phyloP scores from a whole-genome alignment of 495 filamentous ascomycete species.

The Tetracladium marchalianum region DNA sequence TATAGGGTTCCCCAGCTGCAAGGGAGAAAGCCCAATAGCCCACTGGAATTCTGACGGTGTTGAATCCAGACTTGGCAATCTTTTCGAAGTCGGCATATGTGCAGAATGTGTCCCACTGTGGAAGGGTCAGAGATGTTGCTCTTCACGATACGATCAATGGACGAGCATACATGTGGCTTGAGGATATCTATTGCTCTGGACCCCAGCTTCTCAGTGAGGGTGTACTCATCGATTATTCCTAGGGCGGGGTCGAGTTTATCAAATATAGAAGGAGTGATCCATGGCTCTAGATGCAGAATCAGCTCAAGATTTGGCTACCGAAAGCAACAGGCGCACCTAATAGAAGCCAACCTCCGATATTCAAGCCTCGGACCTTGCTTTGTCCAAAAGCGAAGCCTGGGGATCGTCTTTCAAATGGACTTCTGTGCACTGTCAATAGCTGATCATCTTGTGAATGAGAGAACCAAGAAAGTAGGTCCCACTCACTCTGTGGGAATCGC shows the following conservation, averaged over 20 bases:
- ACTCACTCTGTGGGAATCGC: no score
- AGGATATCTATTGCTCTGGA: conserved; percentile 23
- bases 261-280: conserved; percentile 58
- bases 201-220: conserved; percentile 41
- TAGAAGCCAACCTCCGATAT: conserved; percentile 72
- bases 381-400: conserved; percentile 9
- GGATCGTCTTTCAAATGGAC: background rate
- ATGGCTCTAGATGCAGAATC: conserved; percentile 34
- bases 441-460: no score
- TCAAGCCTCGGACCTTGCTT: conserved; percentile 50
- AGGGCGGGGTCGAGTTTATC: conserved; percentile 31
- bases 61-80: conserved; percentile 56
- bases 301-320: background rate
- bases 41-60: conserved; percentile 69
- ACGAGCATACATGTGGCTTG: conserved; percentile 24
- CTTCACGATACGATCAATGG: conserved; percentile 22
- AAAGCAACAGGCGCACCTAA: conserved; percentile 22
- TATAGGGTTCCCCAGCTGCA: conserved; percentile 50
- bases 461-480: no score
- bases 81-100: conserved; percentile 56
- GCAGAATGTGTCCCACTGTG: conserved; percentile 55
- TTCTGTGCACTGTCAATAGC: no score
- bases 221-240: conserved; percentile 51
- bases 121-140: background rate
- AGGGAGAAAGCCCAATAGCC: conserved; percentile 66